Base-by-base conservation (phyloP, 2,329 filamentous ascomycete species). In the Amphichorda felina region DNA sequence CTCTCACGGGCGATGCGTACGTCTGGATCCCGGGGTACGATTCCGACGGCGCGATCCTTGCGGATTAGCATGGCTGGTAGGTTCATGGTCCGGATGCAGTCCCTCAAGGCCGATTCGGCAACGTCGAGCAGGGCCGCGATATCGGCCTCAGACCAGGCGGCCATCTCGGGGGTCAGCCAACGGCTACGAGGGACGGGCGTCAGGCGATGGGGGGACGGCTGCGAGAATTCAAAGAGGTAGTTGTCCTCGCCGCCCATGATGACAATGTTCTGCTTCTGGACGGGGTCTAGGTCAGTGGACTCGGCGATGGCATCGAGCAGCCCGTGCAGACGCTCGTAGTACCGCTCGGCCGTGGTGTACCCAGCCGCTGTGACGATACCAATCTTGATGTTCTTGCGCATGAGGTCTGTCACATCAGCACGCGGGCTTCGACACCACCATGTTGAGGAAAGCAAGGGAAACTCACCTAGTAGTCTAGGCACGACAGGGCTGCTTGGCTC, bases 311-410 rank as follows among this genome's bases (percentile, higher is more conserved):
- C 82, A 46, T 94, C 79, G 2, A 98, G 72, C 0, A 98, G 72
- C 1, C 91, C 91, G 53, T 87, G 78, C 2, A 98, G 73, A 13
- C 91, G 81, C 15, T 74, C 77, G 54, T 94, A 88, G 65, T 98
- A 98, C 44, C 78, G 78, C 37, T 80, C 74, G 5, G 85, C 83
- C 26, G 89, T 82, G 1, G 85, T 89, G 61, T 98, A 98, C 14
- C 91, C 91, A 2, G 91, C 91, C 1, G 91, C 91, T 1, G 91
- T 98, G 35, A 98, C 91, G 50, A 98, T 96, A 34, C 88, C 91
- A 45, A 98, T 80, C 45, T 82, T 82, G 43, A 89, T 83, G 40
- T 82, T 79, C 45, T 79, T 78, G 32, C 68, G 69, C 46, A 98
- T 72, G 13, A 98, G 75, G 41, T 79, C 77, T 65, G 41, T 33